Conservation (phyloP, 2,329 filamentous ascomycete species). For the Neurospora sp. region DNA sequence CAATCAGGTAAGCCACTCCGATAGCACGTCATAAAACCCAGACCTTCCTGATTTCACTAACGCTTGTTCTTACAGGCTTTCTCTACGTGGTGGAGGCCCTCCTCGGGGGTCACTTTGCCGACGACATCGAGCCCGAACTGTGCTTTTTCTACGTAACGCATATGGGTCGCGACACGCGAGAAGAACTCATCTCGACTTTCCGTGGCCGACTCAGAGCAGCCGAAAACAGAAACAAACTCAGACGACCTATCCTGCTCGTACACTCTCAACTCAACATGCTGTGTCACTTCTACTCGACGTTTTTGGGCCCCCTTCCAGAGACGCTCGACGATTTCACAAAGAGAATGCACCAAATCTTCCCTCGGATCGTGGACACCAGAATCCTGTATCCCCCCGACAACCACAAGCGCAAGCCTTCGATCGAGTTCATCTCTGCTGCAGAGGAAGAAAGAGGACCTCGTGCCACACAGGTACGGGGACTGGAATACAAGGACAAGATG, state of each 20-base stretch:
- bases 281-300: not conserved
- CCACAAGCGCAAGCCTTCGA: not conserved
- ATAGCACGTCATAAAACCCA: not conserved
- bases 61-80: not conserved
- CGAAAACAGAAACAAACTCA: not conserved
- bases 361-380: not conserved
- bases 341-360: not conserved
- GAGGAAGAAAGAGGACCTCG: not conserved
- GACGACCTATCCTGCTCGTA: not conserved
- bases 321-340: not conserved
- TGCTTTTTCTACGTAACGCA: not conserved
- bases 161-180: not conserved
- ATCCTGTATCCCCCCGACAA: not conserved
- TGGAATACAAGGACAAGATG: not conserved
- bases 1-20: not conserved
- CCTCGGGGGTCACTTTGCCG: not conserved
- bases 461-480: not conserved
- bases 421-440: not conserved
- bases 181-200: not conserved
- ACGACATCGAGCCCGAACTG: not conserved
- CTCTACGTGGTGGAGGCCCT: not conserved
- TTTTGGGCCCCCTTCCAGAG: not conserved
- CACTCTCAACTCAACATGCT: not conserved
- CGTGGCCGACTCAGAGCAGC: not conserved
- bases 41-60: not conserved